Conservation (phyloP, 768 basidiomycete genomes). For the Trametes meyenii region DNA sequence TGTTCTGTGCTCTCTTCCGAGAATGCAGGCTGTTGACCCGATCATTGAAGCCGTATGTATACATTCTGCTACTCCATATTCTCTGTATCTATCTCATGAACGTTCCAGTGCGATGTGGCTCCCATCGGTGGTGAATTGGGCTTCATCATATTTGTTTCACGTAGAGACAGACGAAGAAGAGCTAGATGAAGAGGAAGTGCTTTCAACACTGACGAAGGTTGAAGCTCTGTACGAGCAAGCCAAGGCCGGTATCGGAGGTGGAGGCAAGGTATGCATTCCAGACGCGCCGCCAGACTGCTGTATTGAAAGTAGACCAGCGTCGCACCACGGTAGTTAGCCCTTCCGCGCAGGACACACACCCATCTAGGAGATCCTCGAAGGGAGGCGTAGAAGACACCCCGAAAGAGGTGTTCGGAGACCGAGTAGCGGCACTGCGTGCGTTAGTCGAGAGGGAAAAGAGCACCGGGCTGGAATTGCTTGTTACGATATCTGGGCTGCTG, state of each 20-base stretch:
- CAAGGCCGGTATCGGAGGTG: conserved; percentile 46
- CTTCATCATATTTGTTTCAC: conserved; percentile 34
- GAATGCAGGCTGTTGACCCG: conserved; percentile 65
- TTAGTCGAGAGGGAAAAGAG: conserved; percentile 14
- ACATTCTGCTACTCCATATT: background rate
- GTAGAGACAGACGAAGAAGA: conserved; percentile 40
- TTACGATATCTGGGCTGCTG: conserved; percentile 60
- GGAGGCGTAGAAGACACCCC: conserved; percentile 2
- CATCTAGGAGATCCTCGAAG: background rate
- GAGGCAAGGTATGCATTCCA: conserved; percentile 42
- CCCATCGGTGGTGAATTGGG: conserved; percentile 33
- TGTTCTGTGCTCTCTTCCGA: conserved; percentile 63
- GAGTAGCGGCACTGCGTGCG: conserved; percentile 24
- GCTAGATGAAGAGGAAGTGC: conserved; percentile 40
- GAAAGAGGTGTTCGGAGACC: conserved; percentile 13
- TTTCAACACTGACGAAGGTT: conserved; percentile 44
- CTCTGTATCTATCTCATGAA: background rate
- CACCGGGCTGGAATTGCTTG: conserved; percentile 59
- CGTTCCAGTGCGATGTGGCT: conserved; percentile 30
- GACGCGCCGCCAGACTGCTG: background rate
- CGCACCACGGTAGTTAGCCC: conserved; percentile 43
- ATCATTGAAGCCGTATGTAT: conserved; percentile 62
- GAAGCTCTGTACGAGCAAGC: conserved; percentile 55
- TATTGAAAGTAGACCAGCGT: conserved; percentile 35
- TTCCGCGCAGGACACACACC: conserved; percentile 4